These are phyloP conservation scores for Sclerotinia trifoliorum DNA, from an alignment of 2,329 filamentous ascomycete genomes.

Conservation along the genomic window DNA sequence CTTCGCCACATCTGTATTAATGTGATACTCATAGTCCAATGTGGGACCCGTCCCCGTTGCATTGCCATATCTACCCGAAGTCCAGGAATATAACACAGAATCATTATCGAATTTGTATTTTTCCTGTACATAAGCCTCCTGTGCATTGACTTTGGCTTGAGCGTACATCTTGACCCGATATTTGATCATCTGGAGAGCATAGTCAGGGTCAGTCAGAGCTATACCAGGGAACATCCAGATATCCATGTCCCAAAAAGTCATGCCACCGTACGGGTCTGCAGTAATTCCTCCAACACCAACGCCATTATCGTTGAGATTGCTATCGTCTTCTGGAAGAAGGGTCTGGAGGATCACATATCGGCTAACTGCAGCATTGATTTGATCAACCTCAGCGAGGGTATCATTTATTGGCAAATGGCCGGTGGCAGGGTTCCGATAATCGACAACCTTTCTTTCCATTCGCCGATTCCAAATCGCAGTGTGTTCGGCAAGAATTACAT, in stretches of 20 bases:
- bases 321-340: slow-evolving; percentile 42
- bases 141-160: slow-evolving; percentile 29
- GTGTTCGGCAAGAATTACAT: slow-evolving; percentile 21
- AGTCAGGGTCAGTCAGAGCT: slow-evolving; percentile 58
- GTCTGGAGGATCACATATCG: slow-evolving; percentile 51
- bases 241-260: slow-evolving; percentile 41
- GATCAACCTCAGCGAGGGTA: slow-evolving; percentile 36
- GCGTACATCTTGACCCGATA: slow-evolving; percentile 55
- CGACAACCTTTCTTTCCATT: slow-evolving; percentile 40
- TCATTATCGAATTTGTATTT: slow-evolving; percentile 24
- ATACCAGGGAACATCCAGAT: slow-evolving; percentile 49
- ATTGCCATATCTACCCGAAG: slow-evolving; percentile 29
- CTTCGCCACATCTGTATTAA: slow-evolving; percentile 28
- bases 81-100: slow-evolving; percentile 29
- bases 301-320: slow-evolving; percentile 57
- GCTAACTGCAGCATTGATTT: slow-evolving; percentile 49
- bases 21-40: slow-evolving; percentile 30
- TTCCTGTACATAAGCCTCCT: slow-evolving; percentile 25
- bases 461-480: slow-evolving; percentile 38
- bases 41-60: slow-evolving; percentile 28
- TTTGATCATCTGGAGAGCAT: slow-evolving; percentile 60
- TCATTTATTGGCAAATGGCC: slow-evolving; percentile 45
- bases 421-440: slow-evolving; percentile 53
- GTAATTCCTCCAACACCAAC: slow-evolving; percentile 63
- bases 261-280: slow-evolving; percentile 63